These are phyloP conservation scores for Pleodorina starrii DNA, from an alignment of 139 green algal genomes.

Conservation along the genomic window DNA sequence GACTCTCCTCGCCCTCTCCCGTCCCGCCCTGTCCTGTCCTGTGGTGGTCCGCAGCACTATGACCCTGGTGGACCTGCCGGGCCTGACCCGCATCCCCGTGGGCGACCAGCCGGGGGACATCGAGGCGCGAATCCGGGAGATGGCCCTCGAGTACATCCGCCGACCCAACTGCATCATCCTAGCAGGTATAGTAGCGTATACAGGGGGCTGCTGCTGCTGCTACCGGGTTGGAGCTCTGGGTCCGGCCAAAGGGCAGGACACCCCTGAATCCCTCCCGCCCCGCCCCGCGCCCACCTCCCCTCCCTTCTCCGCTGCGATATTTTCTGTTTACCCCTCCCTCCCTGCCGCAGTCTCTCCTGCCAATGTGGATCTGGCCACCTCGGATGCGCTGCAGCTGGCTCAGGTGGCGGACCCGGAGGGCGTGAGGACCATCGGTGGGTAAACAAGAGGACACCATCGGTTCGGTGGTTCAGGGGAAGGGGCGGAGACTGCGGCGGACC, in stretches of 20 bases:
- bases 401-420: slow-evolving; percentile 85
- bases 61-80: slow-evolving; percentile 98
- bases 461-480: too few species aligned
- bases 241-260: too few species aligned
- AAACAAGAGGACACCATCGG: too few species aligned
- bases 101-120: slow-evolving; percentile 98
- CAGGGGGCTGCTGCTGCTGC: too few species aligned
- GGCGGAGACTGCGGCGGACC: too few species aligned
- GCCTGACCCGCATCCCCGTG: slow-evolving; percentile 97
- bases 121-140: slow-evolving; percentile 87
- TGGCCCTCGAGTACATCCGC: slow-evolving; percentile 93
- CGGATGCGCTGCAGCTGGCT: slow-evolving; percentile 86
- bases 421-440: slow-evolving; percentile 76
- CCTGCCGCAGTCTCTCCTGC: slow-evolving; percentile 87
- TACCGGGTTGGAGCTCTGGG: too few species aligned
- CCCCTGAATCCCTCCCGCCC: too few species aligned
- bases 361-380: slow-evolving; percentile 89
- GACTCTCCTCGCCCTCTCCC: neutral
- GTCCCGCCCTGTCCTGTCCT: too few species aligned
- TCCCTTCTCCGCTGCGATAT: too few species aligned
- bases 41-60: slow-evolving; percentile 96
- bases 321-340: too few species aligned
- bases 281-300: too few species aligned
- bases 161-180: slow-evolving; percentile 92
- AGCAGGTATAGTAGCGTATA: too few species aligned